These are phyloP conservation scores for Zanthoxylum bungeanum DNA, from an alignment of 345 rosid species.

Conservation along the genomic window DNA sequence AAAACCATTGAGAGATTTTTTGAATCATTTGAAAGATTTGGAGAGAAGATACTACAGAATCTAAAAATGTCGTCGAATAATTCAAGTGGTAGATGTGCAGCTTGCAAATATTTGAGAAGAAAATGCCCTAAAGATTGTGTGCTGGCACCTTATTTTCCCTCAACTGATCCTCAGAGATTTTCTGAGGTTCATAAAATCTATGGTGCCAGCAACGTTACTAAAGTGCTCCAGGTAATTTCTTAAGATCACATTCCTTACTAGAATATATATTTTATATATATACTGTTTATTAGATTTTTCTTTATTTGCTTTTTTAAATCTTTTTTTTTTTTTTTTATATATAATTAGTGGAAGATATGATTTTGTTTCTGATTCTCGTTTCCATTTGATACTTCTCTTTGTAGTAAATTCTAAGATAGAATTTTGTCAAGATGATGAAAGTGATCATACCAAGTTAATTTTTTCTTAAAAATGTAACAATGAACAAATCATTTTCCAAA, in stretches of 20 bases:
- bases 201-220: not conserved
- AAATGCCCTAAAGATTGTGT: not conserved
- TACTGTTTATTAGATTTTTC: too few relatives aligned
- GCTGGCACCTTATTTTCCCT: not conserved
- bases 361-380: too few relatives aligned
- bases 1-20: not conserved
- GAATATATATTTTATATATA: too few relatives aligned
- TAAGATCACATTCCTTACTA: not conserved
- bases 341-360: not conserved
- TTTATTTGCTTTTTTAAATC: not conserved
- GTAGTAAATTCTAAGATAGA: not conserved
- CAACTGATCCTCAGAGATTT: not conserved
- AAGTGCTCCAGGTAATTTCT: not conserved
- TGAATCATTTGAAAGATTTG: not conserved
- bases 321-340: too few relatives aligned
- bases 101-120: not conserved
- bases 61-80: not conserved
- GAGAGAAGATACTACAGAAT: not conserved
- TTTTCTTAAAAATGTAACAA: too few relatives aligned
- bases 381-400: not conserved
- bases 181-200: not conserved
- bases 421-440: not conserved
- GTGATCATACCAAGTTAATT: not conserved
- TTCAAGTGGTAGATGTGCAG: not conserved
- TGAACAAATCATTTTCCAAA: too few relatives aligned